phyloP scores from a whole-genome alignment of 768 basidiomycete species.

The Leccinum imitatum region DNA sequence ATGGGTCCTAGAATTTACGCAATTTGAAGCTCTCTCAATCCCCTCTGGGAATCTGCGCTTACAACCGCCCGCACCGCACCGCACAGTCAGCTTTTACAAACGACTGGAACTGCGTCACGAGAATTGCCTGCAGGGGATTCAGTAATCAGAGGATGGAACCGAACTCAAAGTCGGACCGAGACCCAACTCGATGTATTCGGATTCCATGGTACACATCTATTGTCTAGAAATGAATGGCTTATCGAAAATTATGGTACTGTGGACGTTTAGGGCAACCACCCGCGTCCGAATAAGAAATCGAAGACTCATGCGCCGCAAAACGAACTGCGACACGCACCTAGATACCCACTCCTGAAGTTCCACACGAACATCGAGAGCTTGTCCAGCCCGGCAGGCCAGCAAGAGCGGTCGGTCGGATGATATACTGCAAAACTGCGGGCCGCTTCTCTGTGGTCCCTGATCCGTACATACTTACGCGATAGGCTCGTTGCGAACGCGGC shows the following conservation, averaged over 20 bases:
- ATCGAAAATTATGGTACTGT: not conserved
- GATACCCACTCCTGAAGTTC: constrained; percentile 46
- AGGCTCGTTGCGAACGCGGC: no score
- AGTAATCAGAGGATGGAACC: not conserved
- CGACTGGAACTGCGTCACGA: constrained; percentile 37
- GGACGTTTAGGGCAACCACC: not conserved
- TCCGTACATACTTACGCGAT: constrained; percentile 12
- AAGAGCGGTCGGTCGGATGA: constrained; percentile 39
- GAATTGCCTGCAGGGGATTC: constrained; percentile 31
- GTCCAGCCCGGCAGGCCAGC: constrained; percentile 46
- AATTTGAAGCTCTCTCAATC: not conserved
- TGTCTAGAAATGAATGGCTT: not conserved
- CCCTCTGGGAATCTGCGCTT: not conserved
- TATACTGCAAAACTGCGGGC: constrained; percentile 45
- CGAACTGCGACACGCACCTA: constrained; percentile 34
- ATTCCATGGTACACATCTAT: constrained; percentile 39
- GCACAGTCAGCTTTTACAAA: constrained; percentile 39
- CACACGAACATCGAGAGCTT: constrained; percentile 39
- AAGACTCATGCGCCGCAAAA: not conserved
- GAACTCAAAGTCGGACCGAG: not conserved
- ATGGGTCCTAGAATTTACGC: not conserved
- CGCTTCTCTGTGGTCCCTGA: constrained; percentile 44
- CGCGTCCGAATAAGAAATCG: not conserved
- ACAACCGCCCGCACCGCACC: constrained; percentile 31
- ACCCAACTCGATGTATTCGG: constrained; percentile 37